Conservation (phyloP, 805 yeast species). For the Teunomyces lycoperdinae region DNA sequence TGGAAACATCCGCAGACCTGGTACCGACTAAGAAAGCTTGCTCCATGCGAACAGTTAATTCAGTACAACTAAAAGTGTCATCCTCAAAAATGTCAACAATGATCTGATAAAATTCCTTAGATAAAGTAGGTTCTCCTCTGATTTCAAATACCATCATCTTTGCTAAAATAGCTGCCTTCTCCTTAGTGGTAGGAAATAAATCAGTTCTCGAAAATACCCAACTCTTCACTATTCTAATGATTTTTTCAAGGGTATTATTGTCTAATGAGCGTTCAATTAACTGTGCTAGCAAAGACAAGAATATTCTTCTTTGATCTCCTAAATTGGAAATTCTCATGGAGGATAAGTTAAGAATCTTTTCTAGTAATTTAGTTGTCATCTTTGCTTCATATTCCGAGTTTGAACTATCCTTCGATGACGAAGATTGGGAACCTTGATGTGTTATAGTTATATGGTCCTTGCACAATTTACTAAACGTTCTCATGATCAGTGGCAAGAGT, state of each 20-base stretch:
- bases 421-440: constrained; percentile 41
- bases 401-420: constrained; percentile 27
- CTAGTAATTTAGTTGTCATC: constrained; percentile 73
- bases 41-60: constrained; percentile 90
- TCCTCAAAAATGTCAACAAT: constrained; percentile 86
- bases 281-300: constrained; percentile 81
- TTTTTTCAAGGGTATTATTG: constrained; percentile 66
- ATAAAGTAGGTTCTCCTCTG: constrained; percentile 75
- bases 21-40: constrained; percentile 96
- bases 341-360: constrained; percentile 72
- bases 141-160: constrained; percentile 93
- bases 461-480: constrained; percentile 84
- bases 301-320: constrained; percentile 91
- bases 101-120: constrained; percentile 79
- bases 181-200: constrained; percentile 90
- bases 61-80: constrained; percentile 73
- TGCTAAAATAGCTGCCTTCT: constrained; percentile 88
- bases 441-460: constrained; percentile 78
- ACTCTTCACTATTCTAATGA: constrained; percentile 71
- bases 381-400: constrained; percentile 67
- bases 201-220: constrained; percentile 89
- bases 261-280: constrained; percentile 86
- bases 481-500: constrained; percentile 71
- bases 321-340: constrained; percentile 79
- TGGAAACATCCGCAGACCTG: constrained; percentile 67